Conservation (phyloP, 768 basidiomycete species). For the Phlegmacium glaucopus region DNA sequence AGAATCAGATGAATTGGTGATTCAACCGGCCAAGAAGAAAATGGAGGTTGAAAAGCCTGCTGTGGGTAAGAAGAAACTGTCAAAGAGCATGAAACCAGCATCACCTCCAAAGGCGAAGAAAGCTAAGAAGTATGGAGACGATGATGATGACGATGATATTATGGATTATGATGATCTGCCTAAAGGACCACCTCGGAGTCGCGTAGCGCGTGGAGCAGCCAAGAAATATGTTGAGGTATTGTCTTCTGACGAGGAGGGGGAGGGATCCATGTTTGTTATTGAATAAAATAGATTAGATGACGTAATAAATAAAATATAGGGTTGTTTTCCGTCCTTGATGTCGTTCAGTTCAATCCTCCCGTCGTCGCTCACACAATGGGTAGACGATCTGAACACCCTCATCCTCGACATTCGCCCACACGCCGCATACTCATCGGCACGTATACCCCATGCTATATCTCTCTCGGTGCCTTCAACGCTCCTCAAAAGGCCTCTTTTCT, state of each 20-base stretch:
- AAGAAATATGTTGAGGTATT: constrained; percentile 65
- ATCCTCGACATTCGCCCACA: constrained; percentile 89
- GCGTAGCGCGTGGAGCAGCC: constrained; percentile 20
- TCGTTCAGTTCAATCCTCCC: constrained; percentile 25
- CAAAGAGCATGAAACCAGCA: constrained; percentile 58
- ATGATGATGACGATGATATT: constrained; percentile 45
- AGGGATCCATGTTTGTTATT: constrained; percentile 46
- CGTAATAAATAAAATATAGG: constrained; percentile 1
- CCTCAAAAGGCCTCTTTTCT: constrained; percentile 86
- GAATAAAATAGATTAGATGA: constrained; percentile 25
- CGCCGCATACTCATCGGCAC: constrained; percentile 62
- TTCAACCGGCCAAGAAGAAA: constrained; percentile 31
- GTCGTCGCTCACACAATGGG: constrained; percentile 24
- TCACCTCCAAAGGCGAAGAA: constrained; percentile 54
- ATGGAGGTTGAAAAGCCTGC: constrained; percentile 17
- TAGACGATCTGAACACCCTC: constrained; percentile 43
- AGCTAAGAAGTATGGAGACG: constrained; percentile 41
- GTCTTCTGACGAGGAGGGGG: constrained; percentile 44
- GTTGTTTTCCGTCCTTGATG: constrained; percentile 4
- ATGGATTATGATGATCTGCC: constrained; percentile 41
- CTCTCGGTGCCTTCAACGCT: constrained; percentile 93
- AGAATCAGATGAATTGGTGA: constrained; percentile 7
- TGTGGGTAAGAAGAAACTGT: constrained; percentile 39
- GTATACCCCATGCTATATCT: constrained; percentile 70
- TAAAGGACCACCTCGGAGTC: constrained; percentile 41